Evolutionary conservation across 129 eudicot species (phyloP), one percentile per base, ranked within the genome.

Genomic region (Tagetes patula): DNA sequence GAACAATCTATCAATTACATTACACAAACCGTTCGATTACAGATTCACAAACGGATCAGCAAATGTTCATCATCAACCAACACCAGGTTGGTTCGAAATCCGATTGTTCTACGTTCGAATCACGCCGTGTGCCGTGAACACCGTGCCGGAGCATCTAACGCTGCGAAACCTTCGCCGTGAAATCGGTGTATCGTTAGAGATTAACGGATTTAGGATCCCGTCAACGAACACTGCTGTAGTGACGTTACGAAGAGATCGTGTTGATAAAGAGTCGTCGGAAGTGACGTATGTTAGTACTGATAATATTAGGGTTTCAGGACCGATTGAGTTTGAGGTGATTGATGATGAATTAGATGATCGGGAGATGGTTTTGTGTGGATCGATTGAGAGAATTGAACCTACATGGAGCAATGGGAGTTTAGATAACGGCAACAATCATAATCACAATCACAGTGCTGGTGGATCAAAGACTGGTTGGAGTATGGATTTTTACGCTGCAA

Each of bases 281-380:
- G 96, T 90, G 6, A 93, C 98, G 6, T 93, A 87, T 55, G 96
- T 93, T 3, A 84, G 90, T 80, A 93, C 96, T 27, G 98, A 93
- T 64, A 90, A 72, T 54, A 86, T 93, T n/a, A 82, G 83, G 76
- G 67, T 93, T 43, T 78, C 96, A 32, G 98, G 98, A 1, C 77
- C 88, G 30, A 78, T 82, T 45, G 98, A 93, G 64, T 85, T 89
- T 63, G 96, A 92, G 88, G 97, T 91, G 4, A 63, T 74, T 42
- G 92, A 91, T 66, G 79, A 80, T 43, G 82, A 78, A 56, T 47
- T 67, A 41, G 89, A 78, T 48, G 87, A 85, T 36, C 39, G 69
- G 67, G 91, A 78, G 74, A 56, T 88, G 88, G 46, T 91, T 8
- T 74, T 91, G 69, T 91, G 97, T 53, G 97, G 97, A 3, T 86